Conservation (phyloP, 805 yeast species). For the Starmerella potacharoeniae region DNA sequence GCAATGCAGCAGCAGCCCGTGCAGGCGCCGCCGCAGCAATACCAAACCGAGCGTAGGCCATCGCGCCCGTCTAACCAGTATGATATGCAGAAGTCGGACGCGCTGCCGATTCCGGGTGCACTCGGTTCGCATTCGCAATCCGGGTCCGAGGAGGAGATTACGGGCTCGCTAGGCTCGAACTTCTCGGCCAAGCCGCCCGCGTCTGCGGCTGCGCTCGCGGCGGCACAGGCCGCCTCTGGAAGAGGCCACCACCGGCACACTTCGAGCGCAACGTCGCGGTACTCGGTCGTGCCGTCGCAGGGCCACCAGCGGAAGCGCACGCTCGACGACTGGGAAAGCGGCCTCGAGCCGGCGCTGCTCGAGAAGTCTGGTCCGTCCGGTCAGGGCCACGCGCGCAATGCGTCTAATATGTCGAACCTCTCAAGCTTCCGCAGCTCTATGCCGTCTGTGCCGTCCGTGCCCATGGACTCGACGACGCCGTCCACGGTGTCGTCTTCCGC, state of each 20-base stretch:
- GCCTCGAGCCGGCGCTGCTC: slow-evolving; percentile 4
- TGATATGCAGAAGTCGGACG: neutral
- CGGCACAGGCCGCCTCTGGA: slow-evolving; percentile 10
- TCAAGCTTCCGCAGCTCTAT: slow-evolving; percentile 5
- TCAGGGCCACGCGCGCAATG: slow-evolving; percentile 3
- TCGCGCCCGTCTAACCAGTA: neutral
- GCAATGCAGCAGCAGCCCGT: neutral
- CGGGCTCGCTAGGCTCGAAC: slow-evolving; percentile 12
- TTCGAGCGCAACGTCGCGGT: slow-evolving; percentile 15
- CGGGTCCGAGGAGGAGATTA: slow-evolving; percentile 11
- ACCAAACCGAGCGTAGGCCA: neutral
- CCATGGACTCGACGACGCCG: neutral
- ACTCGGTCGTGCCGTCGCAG: slow-evolving; percentile 6
- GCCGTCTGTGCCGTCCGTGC: neutral
- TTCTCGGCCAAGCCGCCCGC: slow-evolving; percentile 5
- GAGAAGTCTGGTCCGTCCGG: neutral
- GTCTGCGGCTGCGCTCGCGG: slow-evolving; percentile 7
- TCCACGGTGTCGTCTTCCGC: neutral
- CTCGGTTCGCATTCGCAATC: neutral
- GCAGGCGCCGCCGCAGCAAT: neutral
- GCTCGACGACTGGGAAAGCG: slow-evolving; percentile 12
- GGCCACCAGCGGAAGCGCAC: slow-evolving; percentile 12
- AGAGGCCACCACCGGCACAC: slow-evolving; percentile 15
- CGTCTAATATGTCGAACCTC: neutral
- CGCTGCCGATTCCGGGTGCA: neutral